Conservation (phyloP, 2,329 filamentous ascomycete genomes). For the Ophiosphaerella narmari region DNA sequence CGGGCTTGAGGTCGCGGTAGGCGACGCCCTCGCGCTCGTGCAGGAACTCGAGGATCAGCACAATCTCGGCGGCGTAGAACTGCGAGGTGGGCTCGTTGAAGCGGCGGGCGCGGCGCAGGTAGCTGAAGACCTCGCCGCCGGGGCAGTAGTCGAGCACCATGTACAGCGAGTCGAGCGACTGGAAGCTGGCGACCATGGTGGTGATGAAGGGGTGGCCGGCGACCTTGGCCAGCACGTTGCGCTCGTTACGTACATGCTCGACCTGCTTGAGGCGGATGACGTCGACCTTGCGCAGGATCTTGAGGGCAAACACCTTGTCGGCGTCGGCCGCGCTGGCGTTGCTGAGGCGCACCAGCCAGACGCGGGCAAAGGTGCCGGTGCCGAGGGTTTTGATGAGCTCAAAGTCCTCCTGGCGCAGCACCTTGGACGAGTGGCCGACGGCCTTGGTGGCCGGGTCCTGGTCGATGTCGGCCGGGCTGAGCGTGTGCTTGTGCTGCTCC, state of each 20-base stretch:
- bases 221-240: constrained; percentile 75
- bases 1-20: constrained; percentile 81
- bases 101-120: constrained; percentile 74
- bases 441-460: constrained; percentile 50
- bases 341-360: constrained; percentile 74
- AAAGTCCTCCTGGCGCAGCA: constrained; percentile 65
- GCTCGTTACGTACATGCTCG: constrained; percentile 84
- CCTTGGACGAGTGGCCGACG: constrained; percentile 53
- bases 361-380: constrained; percentile 81
- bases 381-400: constrained; percentile 75
- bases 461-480: constrained; percentile 51
- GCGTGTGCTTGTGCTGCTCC: constrained; percentile 51
- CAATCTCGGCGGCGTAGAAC: constrained; percentile 85
- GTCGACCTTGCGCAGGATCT: constrained; percentile 71
- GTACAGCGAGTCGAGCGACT: constrained; percentile 77
- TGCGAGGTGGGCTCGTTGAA: constrained; percentile 79
- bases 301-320: constrained; percentile 76
- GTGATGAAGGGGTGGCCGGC: constrained; percentile 85
- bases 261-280: constrained; percentile 85
- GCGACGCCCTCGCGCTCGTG: constrained; percentile 81
- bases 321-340: constrained; percentile 57
- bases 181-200: constrained; percentile 76
- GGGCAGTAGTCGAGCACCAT: constrained; percentile 84
- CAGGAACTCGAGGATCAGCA: constrained; percentile 78
- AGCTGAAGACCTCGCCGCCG: constrained; percentile 83